phyloP scores from a whole-genome alignment of 805 yeast species.

The Metschnikowia koreensis region DNA sequence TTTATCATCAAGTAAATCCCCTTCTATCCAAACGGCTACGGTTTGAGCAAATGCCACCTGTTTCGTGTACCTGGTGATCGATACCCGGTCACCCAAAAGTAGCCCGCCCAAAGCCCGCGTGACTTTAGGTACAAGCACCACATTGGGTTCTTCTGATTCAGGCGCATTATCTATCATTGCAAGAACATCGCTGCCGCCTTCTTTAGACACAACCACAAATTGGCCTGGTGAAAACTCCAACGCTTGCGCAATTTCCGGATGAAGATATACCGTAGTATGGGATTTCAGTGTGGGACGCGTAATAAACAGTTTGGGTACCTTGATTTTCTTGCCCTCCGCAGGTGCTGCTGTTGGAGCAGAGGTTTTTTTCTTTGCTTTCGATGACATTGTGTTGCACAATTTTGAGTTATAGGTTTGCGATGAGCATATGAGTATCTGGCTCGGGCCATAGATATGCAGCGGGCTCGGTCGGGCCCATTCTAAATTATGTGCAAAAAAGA shows the following conservation, averaged over 20 bases:
- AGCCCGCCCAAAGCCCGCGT: constrained; percentile 36
- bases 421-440: constrained; percentile 1
- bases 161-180: constrained; percentile 42
- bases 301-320: constrained; percentile 41
- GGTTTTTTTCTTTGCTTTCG: constrained; percentile 26
- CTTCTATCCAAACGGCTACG: constrained; percentile 10
- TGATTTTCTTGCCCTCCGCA: constrained; percentile 30
- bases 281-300: constrained; percentile 32
- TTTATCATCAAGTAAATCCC: constrained; percentile 21
- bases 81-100: constrained; percentile 48
- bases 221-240: constrained; percentile 47
- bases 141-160: constrained; percentile 32
- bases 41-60: constrained; percentile 43
- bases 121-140: constrained; percentile 26
- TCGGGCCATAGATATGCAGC: not conserved
- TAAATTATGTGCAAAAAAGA: too few relatives aligned
- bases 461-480: not conserved
- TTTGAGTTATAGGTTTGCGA: not conserved
- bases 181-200: constrained; percentile 41
- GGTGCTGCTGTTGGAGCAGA: constrained; percentile 21
- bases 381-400: constrained; percentile 13
- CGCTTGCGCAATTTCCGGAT: constrained; percentile 45
- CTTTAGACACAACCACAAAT: constrained; percentile 44
- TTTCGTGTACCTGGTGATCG: constrained; percentile 41
- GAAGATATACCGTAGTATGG: constrained; percentile 36